These are phyloP conservation scores for Coniella lustricola DNA, from an alignment of 2,329 filamentous ascomycete genomes.

Conservation along the genomic window DNA sequence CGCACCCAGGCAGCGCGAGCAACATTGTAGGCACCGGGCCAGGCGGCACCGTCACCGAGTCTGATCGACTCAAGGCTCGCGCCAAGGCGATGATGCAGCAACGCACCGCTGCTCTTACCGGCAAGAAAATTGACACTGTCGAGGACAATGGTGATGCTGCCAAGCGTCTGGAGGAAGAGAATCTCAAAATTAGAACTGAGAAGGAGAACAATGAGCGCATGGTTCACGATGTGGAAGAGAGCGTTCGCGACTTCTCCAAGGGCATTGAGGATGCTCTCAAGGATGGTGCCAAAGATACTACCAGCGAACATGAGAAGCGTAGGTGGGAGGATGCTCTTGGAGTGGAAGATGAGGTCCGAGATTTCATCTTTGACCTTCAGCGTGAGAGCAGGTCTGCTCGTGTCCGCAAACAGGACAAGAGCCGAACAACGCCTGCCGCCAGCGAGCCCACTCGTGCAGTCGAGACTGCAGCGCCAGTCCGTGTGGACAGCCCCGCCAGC, in stretches of 20 bases:
- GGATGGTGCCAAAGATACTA: conserved; percentile 66
- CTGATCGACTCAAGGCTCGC: conserved; percentile 87
- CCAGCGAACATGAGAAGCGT: conserved; percentile 81
- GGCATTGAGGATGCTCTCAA: conserved; percentile 84
- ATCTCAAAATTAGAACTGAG: conserved; percentile 69
- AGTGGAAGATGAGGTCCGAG: conserved; percentile 92
- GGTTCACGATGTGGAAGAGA: conserved; percentile 95
- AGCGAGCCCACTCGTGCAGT: conserved; percentile 36
- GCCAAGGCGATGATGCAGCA: conserved; percentile 99
- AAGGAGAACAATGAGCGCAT: conserved; percentile 93
- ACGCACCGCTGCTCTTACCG: conserved; percentile 83
- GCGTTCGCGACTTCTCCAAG: conserved; percentile 78
- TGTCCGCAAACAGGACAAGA: conserved; percentile 54
- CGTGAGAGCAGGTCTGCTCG: conserved; percentile 73
- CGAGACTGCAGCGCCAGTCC: conserved; percentile 36
- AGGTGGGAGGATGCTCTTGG: conserved; percentile 95
- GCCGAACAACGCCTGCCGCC: conserved; percentile 35
- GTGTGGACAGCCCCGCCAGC: conserved; percentile 46
- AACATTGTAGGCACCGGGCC: conserved; percentile 88
- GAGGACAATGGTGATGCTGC: conserved; percentile 73
- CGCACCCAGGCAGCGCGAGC: conserved; percentile 72
- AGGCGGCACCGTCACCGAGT: conserved; percentile 83
- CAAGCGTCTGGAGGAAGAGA: conserved; percentile 85
- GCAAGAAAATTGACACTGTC: conserved; percentile 63
- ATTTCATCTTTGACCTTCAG: conserved; percentile 96